A percentile compares a stretch with the other conserved stretches of the same genome.
Evolutionary conservation across 2,329 filamentous ascomycete genomes (phyloP).

Genomic region (Beauveria bassiana): DNA sequence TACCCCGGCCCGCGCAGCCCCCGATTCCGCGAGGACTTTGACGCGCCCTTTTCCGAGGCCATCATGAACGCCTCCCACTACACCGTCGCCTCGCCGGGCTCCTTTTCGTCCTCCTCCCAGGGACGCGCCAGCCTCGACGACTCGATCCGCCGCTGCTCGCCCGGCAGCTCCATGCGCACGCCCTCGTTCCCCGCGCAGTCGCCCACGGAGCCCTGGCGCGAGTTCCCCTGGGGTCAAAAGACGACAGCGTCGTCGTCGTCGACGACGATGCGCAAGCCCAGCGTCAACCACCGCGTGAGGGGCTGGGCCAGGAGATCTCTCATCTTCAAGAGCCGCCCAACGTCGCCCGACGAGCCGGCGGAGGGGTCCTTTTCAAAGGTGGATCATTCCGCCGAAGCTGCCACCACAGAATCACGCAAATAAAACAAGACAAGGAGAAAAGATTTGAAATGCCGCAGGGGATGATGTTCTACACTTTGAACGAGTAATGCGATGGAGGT

Average conservation of each 20-base stretch:
- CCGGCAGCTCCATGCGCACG: slow-evolving; percentile 1
- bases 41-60: slow-evolving; percentile 30
- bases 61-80: slow-evolving; percentile 25
- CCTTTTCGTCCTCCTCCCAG: slow-evolving; percentile 20
- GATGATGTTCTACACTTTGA: not conserved
- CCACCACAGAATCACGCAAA: not conserved
- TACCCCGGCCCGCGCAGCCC: slow-evolving; percentile 18
- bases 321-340: slow-evolving; percentile 17
- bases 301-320: slow-evolving; percentile 28
- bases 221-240: slow-evolving; percentile 22
- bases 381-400: not conserved
- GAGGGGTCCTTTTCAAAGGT: slow-evolving; percentile 11
- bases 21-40: slow-evolving; percentile 31
- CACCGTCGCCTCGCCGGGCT: slow-evolving; percentile 20
- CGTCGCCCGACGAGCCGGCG: slow-evolving; percentile 14
- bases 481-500: slow-evolving; percentile 3
- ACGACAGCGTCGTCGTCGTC: slow-evolving; percentile 17
- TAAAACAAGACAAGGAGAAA: not conserved
- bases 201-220: slow-evolving; percentile 17
- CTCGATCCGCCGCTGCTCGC: slow-evolving; percentile 13
- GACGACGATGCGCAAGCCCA: slow-evolving; percentile 19
- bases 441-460: not conserved
- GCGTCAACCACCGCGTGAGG: slow-evolving; percentile 25
- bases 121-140: slow-evolving; percentile 21
- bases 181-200: slow-evolving; percentile 10